Conservation (phyloP, 768 basidiomycete species). For the Mrakia blollopis region DNA sequence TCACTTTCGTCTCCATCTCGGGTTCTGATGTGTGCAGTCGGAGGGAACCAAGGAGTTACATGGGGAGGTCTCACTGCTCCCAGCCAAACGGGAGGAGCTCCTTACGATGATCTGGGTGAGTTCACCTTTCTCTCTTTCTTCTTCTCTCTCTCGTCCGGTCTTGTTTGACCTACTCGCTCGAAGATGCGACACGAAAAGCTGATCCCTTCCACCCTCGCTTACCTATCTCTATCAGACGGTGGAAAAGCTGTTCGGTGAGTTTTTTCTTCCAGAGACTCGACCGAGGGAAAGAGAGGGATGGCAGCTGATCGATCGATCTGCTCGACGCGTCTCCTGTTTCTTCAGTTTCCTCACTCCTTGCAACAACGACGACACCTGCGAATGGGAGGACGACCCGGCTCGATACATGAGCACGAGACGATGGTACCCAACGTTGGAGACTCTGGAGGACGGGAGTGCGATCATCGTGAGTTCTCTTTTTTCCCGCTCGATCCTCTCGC, state of each 20-base stretch:
- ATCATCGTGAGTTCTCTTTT: constrained; percentile 43
- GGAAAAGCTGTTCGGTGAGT: constrained; percentile 61
- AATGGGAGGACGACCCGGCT: constrained; percentile 52
- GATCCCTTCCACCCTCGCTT: neutral
- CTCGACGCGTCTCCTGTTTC: neutral
- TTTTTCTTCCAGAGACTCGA: neutral
- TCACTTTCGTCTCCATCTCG: neutral
- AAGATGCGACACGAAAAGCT: neutral
- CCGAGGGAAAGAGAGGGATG: neutral
- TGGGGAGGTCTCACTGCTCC: constrained; percentile 51
- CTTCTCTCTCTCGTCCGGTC: too few relatives aligned
- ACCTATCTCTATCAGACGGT: constrained; percentile 49
- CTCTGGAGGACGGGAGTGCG: constrained; percentile 64
- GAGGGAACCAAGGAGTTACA: constrained; percentile 65
- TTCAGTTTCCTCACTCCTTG: constrained; percentile 66
- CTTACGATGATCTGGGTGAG: constrained; percentile 63
- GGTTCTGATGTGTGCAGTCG: constrained; percentile 45
- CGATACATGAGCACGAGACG: constrained; percentile 53
- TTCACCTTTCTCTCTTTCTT: neutral
- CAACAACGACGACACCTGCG: constrained; percentile 55
- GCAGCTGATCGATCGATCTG: neutral
- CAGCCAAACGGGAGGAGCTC: constrained; percentile 49
- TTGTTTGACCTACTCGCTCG: neutral
- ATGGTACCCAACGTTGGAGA: constrained; percentile 73
- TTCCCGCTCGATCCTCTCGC: too few relatives aligned